Evolutionary conservation across 106 monocot species (phyloP).

Genomic region (Phalaenopsis equestris): DNA sequence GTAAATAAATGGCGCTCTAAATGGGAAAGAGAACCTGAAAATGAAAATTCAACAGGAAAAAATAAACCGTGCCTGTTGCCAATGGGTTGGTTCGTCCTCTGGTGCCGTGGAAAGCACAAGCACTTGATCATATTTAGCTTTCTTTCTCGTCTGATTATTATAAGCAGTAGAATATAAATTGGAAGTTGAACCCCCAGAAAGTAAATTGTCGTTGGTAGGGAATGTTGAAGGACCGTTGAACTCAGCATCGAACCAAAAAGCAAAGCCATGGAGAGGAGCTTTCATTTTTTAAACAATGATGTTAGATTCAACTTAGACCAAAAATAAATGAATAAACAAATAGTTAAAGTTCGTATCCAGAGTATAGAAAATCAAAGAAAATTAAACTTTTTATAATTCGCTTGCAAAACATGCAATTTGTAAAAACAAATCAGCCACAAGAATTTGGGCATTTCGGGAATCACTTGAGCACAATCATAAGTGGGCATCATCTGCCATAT

Average conservation of each 20-base stretch:
- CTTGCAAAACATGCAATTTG: too few species aligned
- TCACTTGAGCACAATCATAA: too few species aligned
- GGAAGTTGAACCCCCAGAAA: slow-evolving; percentile 13
- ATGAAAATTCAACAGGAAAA: neutral
- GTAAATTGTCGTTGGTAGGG: slow-evolving; percentile 21
- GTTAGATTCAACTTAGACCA: neutral
- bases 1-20: neutral
- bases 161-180: neutral
- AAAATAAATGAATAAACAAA: neutral
- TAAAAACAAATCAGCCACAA: too few species aligned
- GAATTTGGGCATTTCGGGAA: too few species aligned
- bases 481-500: too few species aligned
- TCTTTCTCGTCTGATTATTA: slow-evolving; percentile 26
- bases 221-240: slow-evolving; percentile 59
- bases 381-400: too few species aligned
- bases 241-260: slow-evolving; percentile 97
- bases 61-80: slow-evolving; percentile 60
- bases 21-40: neutral
- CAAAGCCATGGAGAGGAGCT: slow-evolving; percentile 97
- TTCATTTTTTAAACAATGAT: neutral
- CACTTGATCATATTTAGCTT: slow-evolving; percentile 37
- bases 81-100: slow-evolving; percentile 95
- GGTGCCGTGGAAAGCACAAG: slow-evolving; percentile 89
- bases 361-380: too few species aligned
- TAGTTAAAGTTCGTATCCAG: too few species aligned